A percentile compares a stretch with the other conserved stretches of the same genome.
Conservation (phyloP, 192 early-diverging fungal species). For the Rhizoclosmatium sp. region DNA sequence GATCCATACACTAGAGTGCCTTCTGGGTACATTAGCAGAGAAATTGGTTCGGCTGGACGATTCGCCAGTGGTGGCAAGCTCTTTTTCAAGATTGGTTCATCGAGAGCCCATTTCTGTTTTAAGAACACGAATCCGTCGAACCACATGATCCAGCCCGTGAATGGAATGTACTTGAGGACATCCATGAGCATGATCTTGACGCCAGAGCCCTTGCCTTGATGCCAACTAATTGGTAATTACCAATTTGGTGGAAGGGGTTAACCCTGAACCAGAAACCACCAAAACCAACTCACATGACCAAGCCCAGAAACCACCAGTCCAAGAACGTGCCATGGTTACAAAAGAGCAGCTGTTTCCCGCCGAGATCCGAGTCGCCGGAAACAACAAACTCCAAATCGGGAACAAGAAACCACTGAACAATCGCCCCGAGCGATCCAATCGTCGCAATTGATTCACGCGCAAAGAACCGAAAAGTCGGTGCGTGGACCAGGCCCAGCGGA, state of each 20-base stretch:
- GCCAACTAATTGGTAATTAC: not conserved
- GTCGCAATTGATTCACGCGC: not conserved
- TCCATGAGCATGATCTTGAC: conserved; percentile 18
- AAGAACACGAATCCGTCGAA: conserved; percentile 25
- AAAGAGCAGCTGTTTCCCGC: not conserved
- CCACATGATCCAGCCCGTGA: conserved; percentile 1
- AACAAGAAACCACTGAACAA: not conserved
- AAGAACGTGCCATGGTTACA: conserved; percentile 30
- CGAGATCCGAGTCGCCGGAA: not conserved
- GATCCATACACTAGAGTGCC: not conserved
- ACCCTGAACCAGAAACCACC: not conserved
- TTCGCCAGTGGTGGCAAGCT: not conserved
- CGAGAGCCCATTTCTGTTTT: conserved; percentile 14
- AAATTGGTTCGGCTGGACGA: conserved; percentile 7
- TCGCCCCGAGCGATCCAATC: not conserved
- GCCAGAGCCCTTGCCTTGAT: not conserved
- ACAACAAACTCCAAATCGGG: conserved; percentile 15
- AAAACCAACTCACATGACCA: conserved; percentile 5
- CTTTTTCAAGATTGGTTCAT: not conserved
- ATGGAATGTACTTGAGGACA: conserved; percentile 13
- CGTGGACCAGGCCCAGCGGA: not conserved
- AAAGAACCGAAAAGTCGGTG: not conserved
- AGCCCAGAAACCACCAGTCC: conserved; percentile 30
- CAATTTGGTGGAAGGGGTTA: not conserved
- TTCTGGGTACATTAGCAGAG: conserved; percentile 28